Evolutionary conservation across 345 rosid genomes (phyloP).

Genomic region (Citrus sinensis): DVS_A1.0 CM039169.1:33209001-33209500

Average conservation of each 20-base stretch:
- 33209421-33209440: background rate
- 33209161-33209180: background rate
- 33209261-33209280: background rate
- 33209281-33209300: background rate
- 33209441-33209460: background rate
- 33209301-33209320: background rate
- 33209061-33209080: too few species aligned
- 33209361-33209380: background rate
- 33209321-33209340: background rate
- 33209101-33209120: background rate
- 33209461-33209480: background rate
- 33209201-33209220: background rate
- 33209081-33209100: background rate
- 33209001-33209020: too few species aligned
- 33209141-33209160: background rate
- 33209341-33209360: too few species aligned
- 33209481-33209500: background rate
- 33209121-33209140: background rate
- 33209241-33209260: background rate
- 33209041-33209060: accelerated
- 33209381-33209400: background rate
- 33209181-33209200: background rate
- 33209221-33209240: too few species aligned
- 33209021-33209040: accelerated
- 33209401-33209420: background rate